Percentiles rank a stretch among this genome's conserved stretches.
Conservation (phyloP, 331 rosid species). For the Phaseolus coccineus region DNA sequence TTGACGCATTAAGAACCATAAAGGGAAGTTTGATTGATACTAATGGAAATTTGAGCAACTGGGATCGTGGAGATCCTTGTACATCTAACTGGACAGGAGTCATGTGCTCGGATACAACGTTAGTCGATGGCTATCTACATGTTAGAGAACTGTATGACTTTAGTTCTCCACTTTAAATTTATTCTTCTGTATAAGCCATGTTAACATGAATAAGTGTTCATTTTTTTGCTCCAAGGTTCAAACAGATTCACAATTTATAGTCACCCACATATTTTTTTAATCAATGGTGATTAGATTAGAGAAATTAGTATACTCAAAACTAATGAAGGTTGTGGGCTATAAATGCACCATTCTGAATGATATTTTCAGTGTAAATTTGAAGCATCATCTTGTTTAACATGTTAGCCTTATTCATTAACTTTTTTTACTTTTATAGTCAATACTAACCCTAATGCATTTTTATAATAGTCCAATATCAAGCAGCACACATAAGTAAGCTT, state of each 20-base stretch:
- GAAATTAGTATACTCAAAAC: not conserved
- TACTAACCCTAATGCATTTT: constrained; percentile 1
- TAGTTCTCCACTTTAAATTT: constrained; percentile 14
- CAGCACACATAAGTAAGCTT: not conserved
- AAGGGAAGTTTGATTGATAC: constrained; percentile 64
- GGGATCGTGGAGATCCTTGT: constrained; percentile 89
- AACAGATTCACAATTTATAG: not conserved
- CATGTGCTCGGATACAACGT: constrained; percentile 58
- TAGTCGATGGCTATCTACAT: constrained; percentile 67
- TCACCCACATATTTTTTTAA: too few relatives aligned
- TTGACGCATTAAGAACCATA: constrained; percentile 64
- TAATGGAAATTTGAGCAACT: constrained; percentile 70
- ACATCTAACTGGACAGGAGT: constrained; percentile 77
- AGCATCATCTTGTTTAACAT: not conserved
- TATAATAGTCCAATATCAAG: constrained; percentile 4
- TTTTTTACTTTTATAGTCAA: not conserved
- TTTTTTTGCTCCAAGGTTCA: not conserved
- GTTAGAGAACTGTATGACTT: constrained; percentile 70
- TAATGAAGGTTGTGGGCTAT: not conserved
- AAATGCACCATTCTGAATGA: not conserved
- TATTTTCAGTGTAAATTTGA: not conserved
- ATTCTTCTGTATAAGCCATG: not conserved
- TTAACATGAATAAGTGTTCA: not conserved
- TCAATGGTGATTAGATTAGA: not conserved
- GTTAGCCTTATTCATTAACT: not conserved